Evolutionary conservation across 75 land plant species (phyloP).

Genomic region (Picea sitchensis): DNA sequence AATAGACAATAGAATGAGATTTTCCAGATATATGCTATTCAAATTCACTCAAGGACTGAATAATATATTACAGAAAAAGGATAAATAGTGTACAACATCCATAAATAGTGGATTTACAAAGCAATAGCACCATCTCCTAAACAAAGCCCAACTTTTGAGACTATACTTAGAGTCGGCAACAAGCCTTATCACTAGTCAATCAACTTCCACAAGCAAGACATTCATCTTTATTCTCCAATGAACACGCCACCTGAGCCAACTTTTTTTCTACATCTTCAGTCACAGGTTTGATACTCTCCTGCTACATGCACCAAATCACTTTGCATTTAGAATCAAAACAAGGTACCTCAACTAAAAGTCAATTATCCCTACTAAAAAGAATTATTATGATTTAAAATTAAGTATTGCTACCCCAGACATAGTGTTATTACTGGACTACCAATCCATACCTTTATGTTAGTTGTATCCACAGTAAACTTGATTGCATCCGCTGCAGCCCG

Average conservation of each 20-base stretch:
- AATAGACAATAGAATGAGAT: background rate
- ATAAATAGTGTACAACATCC: background rate
- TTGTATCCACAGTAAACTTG: constrained; percentile 84
- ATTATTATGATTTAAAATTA: background rate
- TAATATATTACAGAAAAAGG: background rate
- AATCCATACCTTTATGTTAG: constrained; percentile 45
- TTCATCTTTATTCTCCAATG: constrained; percentile 78
- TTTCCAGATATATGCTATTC: background rate
- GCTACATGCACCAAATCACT: constrained; percentile 2
- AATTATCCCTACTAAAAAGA: background rate
- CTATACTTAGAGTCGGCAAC: background rate
- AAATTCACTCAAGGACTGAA: background rate
- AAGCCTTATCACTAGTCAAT: background rate
- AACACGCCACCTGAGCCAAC: constrained; percentile 83
- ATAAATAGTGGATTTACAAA: background rate
- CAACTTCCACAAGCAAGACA: constrained; percentile 89
- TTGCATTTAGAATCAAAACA: background rate
- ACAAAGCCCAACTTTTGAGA: background rate
- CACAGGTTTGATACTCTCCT: constrained; percentile 32
- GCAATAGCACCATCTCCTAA: background rate
- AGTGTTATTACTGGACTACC: background rate
- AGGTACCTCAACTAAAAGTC: background rate
- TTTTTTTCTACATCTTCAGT: constrained; percentile 40
- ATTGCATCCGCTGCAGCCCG: constrained; percentile 96
- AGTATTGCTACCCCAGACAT: background rate